Conservation (phyloP, 306 rosid genomes). For the Calophaca sinica region DNA sequence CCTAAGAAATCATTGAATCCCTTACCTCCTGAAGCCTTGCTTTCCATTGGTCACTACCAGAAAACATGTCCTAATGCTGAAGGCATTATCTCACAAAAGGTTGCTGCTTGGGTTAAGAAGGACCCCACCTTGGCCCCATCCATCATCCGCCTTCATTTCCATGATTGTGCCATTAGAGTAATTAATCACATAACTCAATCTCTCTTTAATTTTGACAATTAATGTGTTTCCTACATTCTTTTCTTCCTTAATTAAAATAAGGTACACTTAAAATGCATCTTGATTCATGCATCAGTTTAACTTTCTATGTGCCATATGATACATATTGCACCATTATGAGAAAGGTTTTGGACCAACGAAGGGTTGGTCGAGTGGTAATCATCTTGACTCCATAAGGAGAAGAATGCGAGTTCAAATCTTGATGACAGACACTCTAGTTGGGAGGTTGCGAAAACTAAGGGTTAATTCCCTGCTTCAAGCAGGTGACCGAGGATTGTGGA, state of each 20-base stretch:
- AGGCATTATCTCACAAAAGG: conserved; percentile 66
- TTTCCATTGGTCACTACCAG: conserved; percentile 59
- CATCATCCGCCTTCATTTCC: conserved; percentile 83
- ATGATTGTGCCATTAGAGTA: conserved; percentile 83
- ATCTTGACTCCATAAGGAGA: no score
- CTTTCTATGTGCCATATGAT: not conserved
- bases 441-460: no score
- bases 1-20: not conserved
- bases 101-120: conserved; percentile 65
- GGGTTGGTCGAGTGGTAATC: no score
- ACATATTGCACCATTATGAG: not conserved
- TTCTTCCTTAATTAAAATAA: no score
- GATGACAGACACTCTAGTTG: no score
- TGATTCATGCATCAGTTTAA: conserved; percentile 17
- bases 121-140: conserved; percentile 78
- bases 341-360: no score
- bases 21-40: conserved; percentile 46
- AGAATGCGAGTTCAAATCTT: no score
- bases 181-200: conserved; percentile 39
- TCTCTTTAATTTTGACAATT: conserved; percentile 24
- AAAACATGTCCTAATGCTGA: conserved; percentile 75
- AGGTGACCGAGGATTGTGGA: no score
- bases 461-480: no score
- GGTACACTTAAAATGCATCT: not conserved
- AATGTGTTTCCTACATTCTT: no score